These are phyloP conservation scores for Trichoderma sp. DNA, from an alignment of 2,329 filamentous ascomycete genomes.

Conservation along the genomic window DNA sequence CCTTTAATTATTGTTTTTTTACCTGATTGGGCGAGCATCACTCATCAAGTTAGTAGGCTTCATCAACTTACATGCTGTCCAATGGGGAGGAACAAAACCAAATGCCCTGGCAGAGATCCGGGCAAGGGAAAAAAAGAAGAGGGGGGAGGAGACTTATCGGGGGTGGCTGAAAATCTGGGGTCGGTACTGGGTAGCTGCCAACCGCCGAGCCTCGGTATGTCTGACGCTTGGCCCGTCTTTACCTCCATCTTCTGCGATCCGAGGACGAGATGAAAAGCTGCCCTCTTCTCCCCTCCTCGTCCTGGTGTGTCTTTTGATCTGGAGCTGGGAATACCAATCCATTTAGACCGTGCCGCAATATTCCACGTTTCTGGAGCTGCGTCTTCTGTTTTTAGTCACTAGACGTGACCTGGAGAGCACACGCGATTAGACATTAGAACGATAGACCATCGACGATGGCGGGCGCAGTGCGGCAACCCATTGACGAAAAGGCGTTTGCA, in stretches of 20 bases:
- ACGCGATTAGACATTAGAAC: neutral
- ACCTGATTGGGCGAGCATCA: neutral
- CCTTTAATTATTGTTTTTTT: neutral
- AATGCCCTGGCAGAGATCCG: neutral
- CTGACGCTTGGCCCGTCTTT: neutral
- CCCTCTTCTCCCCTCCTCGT: neutral
- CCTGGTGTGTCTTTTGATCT: neutral
- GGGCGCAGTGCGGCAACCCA: constrained; percentile 83
- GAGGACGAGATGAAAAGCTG: neutral
- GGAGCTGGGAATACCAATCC: neutral
- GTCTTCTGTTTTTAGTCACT: neutral
- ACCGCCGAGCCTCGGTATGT: constrained; percentile 20
- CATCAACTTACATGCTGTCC: constrained; percentile 3
- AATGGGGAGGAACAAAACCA: constrained; percentile 1
- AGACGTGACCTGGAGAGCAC: neutral
- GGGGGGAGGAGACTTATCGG: neutral
- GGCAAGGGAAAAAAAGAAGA: neutral
- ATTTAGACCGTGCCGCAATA: neutral
- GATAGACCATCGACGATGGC: constrained; percentile 61
- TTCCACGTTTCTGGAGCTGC: neutral
- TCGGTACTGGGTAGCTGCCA: neutral
- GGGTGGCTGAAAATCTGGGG: constrained; percentile 15
- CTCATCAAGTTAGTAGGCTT: neutral
- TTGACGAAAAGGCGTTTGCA: constrained; percentile 79
- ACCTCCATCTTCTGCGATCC: neutral